Evolutionary conservation across 2,329 filamentous ascomycete genomes (phyloP).

Genomic region (Raffaelea albimanens): DNA sequence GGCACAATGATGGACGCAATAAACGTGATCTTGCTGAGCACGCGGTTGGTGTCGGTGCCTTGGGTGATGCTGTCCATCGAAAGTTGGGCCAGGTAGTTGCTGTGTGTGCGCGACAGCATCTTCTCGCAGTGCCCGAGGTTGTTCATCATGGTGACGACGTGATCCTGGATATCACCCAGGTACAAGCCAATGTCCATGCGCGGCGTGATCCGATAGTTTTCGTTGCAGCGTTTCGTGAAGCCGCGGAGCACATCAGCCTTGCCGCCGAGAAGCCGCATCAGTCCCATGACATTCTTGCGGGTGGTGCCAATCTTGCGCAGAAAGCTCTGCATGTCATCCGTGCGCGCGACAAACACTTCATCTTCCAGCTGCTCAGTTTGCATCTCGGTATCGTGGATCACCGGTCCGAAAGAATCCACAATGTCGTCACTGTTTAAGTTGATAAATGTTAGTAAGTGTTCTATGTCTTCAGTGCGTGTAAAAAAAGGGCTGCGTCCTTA

Average conservation of each 20-base stretch:
- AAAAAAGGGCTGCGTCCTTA: constrained; percentile 44
- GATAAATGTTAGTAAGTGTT: neutral
- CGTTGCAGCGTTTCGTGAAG: constrained; percentile 97
- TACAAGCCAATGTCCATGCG: constrained; percentile 96
- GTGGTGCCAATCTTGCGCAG: constrained; percentile 80
- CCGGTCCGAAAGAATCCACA: constrained; percentile 87
- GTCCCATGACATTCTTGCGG: constrained; percentile 87
- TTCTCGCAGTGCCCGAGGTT: constrained; percentile 95
- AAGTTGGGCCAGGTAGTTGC: constrained; percentile 92
- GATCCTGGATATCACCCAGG: constrained; percentile 94
- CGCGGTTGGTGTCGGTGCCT: constrained; percentile 79
- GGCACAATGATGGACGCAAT: constrained; percentile 93
- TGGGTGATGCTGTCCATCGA: constrained; percentile 85
- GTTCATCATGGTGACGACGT: constrained; percentile 98
- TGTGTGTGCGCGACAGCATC: constrained; percentile 87
- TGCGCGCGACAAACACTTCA: constrained; percentile 82
- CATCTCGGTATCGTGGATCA: constrained; percentile 76
- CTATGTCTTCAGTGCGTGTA: neutral
- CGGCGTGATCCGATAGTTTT: constrained; percentile 90
- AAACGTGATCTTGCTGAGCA: constrained; percentile 90
- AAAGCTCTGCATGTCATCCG: constrained; percentile 81
- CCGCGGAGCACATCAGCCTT: constrained; percentile 98
- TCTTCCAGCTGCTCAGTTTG: constrained; percentile 94
- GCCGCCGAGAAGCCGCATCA: constrained; percentile 86
- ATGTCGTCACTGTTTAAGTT: constrained; percentile 60